phyloP scores from a whole-genome alignment of 129 eudicot genomes.

The Tanacetum coccineum region DNA sequence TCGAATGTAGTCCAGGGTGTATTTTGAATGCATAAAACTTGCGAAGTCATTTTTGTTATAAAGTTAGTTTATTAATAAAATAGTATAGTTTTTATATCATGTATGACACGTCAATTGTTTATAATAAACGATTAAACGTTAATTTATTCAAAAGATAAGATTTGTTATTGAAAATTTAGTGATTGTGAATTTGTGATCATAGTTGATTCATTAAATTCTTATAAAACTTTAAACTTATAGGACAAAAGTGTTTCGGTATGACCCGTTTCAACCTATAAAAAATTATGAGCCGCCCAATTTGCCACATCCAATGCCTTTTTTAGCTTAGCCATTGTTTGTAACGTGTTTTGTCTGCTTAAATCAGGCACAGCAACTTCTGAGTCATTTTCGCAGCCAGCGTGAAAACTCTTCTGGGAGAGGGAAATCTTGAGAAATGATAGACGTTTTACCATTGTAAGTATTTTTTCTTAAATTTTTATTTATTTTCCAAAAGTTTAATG shows the following conservation, averaged over 20 bases:
- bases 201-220: too few relatives aligned
- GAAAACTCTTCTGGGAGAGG: constrained; percentile 62
- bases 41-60: background rate
- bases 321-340: background rate
- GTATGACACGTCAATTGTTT: background rate
- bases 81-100: background rate
- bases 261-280: background rate
- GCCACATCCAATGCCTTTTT: background rate
- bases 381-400: constrained; percentile 92
- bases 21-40: background rate
- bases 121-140: background rate
- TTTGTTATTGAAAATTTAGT: too few relatives aligned
- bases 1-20: background rate
- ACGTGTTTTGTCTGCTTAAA: constrained; percentile 13
- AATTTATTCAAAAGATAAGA: background rate
- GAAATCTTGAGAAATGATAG: constrained; percentile 47
- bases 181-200: too few relatives aligned
- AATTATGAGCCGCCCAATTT: background rate
- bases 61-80: background rate
- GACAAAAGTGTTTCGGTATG: background rate
- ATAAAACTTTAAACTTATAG: background rate
- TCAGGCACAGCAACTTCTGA: constrained; percentile 92
- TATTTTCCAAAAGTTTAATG: background rate
- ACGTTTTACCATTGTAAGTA: constrained; percentile 22
- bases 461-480: background rate